A percentile compares a stretch with the other conserved stretches of the same genome.
Evolutionary conservation across 1,284 basidiomycete genomes (phyloP).

Genomic region (Porodaedalea pini): DNA sequence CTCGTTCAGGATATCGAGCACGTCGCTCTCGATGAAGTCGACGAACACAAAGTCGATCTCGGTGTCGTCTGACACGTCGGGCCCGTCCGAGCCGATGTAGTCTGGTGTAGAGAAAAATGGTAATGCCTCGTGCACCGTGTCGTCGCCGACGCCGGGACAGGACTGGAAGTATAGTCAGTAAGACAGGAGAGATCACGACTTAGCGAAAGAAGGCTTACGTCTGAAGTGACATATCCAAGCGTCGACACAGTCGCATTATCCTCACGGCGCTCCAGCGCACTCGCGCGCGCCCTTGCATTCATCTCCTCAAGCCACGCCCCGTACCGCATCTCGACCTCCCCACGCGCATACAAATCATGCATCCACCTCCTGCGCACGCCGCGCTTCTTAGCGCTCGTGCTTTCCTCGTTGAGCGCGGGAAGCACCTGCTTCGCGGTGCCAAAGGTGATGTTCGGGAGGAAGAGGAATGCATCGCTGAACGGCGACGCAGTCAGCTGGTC

Average conservation of each 20-base stretch:
- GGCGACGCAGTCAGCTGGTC: conserved; percentile 74
- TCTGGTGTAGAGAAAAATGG: conserved; percentile 51
- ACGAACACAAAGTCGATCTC: conserved; percentile 67
- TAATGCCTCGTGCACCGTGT: conserved; percentile 55
- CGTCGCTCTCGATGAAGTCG: conserved; percentile 54
- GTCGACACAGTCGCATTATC: conserved; percentile 7
- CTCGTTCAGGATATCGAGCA: conserved; percentile 53
- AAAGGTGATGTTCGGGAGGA: conserved; percentile 49
- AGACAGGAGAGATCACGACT: neutral
- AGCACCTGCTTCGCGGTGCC: conserved; percentile 51
- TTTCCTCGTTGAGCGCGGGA: conserved; percentile 43
- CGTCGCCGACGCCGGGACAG: conserved; percentile 64
- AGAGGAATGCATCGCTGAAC: conserved; percentile 58
- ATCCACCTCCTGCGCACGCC: conserved; percentile 29
- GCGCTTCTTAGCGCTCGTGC: conserved; percentile 22
- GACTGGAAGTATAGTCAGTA: conserved; percentile 2
- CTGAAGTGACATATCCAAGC: conserved; percentile 66
- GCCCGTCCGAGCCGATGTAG: conserved; percentile 55
- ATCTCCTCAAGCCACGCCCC: conserved; percentile 54
- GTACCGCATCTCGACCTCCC: conserved; percentile 51
- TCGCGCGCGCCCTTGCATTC: conserved; percentile 24
- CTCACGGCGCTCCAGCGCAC: neutral
- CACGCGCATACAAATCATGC: conserved; percentile 43
- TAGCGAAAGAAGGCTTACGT: conserved; percentile 42
- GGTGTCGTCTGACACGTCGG: conserved; percentile 45